Evolutionary conservation across 2,329 filamentous ascomycete species (phyloP).

Genomic region (Fusarium sp.): DNA sequence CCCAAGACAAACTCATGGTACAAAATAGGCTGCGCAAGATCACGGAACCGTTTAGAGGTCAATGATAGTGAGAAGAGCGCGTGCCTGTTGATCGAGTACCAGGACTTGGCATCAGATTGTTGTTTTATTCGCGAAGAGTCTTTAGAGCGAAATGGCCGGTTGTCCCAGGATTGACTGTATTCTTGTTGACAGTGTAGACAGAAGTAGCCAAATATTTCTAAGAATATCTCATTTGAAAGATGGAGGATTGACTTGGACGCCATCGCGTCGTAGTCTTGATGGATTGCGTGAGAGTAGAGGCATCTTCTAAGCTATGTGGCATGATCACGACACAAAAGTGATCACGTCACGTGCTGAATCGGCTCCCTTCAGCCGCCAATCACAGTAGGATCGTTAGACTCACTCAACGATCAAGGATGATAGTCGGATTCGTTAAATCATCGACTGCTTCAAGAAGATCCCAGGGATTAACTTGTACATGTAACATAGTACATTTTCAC

Average conservation of each 20-base stretch:
- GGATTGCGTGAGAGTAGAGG: not conserved
- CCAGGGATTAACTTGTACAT: too few relatives aligned
- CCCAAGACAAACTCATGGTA: conserved; percentile 25
- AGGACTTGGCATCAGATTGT: not conserved
- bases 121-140: not conserved
- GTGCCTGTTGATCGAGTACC: not conserved
- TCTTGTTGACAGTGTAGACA: conserved; percentile 8
- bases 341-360: not conserved
- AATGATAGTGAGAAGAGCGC: conserved; percentile 6
- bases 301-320: not conserved
- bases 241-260: not conserved
- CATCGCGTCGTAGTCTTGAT: not conserved
- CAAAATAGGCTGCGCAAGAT: conserved; percentile 1
- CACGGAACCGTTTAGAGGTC: not conserved
- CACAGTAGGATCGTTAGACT: too few relatives aligned
- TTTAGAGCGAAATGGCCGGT: not conserved
- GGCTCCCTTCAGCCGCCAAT: too few relatives aligned
- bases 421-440: too few relatives aligned
- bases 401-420: too few relatives aligned
- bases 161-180: not conserved
- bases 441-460: too few relatives aligned
- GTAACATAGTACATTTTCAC: too few relatives aligned
- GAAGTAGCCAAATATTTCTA: not conserved
- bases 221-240: conserved; percentile 11
- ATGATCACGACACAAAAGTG: not conserved